Evolutionary conservation across 768 basidiomycete genomes (phyloP), one percentile per base, ranked within the genome.

Genomic region (Boletus pseudo-olivaceus): DNA sequence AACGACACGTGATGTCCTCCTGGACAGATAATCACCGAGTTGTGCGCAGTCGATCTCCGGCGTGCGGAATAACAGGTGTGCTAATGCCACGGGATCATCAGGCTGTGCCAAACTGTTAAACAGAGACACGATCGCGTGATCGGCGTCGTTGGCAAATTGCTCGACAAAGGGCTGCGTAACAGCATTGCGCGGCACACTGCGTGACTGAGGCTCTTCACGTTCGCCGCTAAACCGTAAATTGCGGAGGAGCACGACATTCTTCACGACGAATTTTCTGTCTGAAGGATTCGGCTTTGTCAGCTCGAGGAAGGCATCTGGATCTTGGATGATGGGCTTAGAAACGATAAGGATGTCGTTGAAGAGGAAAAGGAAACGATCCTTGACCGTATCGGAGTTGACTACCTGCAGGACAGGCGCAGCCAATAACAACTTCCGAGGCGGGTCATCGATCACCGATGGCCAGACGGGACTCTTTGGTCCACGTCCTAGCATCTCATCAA

Each of bases 321-420:
- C 85, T 35, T 82, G 80, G 50, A 84, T 75, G 55, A 94, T 78
- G 12, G 94, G 94, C 70, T 98, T 98, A 38, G 95, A 88, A 60
- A 98, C 83, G 69, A 98, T 81, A 51, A 98, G 82, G 49, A 98
- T 82, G 69, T 99, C 97, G 69, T 77, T 93, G 80, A 99, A 99
- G n/a, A 98, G 80, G 76, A 98, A 95, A 10, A 98, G 81, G 74
- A 93, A 92, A 11, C 97, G 86, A 65, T 98, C 94, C 71, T 98
- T 98, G 69, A 94, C 89, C 1, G 90, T 94, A 70, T 96, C 88
- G 39, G 85, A 79, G 71, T 97, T 93, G 61, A 93, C 93, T 14
- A 98, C 93, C 72, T 99, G 97, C 6, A 96, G 76, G 7, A 96
- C 90, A 2, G 93, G 88, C 3, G 89, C 88, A 2, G 89, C 87